Percentiles rank a stretch among this genome's conserved stretches.
phyloP scores from a whole-genome alignment of 352 stramenopile genomes.

The Phytophthora constricta region DNA sequence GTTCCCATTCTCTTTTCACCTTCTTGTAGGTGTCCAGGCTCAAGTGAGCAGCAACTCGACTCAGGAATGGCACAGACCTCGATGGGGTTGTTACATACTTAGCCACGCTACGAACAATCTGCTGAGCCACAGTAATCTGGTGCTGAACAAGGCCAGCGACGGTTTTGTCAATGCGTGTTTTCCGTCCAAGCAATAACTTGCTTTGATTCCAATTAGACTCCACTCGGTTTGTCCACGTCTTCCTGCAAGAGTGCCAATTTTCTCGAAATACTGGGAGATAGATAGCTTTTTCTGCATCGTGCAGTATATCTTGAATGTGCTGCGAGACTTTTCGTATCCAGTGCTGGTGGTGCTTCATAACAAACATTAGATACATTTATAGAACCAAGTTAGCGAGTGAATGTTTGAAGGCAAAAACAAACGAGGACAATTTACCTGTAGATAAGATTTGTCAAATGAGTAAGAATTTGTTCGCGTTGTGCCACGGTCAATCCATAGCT shows the following conservation, averaged over 20 bases:
- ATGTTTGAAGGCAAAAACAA: neutral
- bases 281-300: neutral
- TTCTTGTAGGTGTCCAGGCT: neutral
- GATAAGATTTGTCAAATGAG: slow-evolving; percentile 5
- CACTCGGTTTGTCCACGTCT: slow-evolving; percentile 26
- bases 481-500: slow-evolving; percentile 23
- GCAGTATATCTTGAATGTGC: slow-evolving; percentile 5
- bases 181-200: slow-evolving; percentile 7
- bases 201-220: slow-evolving; percentile 31
- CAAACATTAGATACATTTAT: neutral
- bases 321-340: neutral
- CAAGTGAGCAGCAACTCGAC: neutral
- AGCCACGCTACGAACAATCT: neutral
- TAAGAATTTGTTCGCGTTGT: slow-evolving; percentile 7
- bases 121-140: no score
- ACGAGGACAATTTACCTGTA: slow-evolving; percentile 16
- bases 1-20: slow-evolving; percentile 12
- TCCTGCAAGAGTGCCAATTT: slow-evolving; percentile 18
- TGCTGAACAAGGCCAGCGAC: slow-evolving; percentile 20
- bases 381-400: neutral
- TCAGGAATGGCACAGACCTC: neutral
- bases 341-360: neutral
- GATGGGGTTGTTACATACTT: neutral
- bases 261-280: slow-evolving; percentile 16
- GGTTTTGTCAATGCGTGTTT: slow-evolving; percentile 18